Evolutionary conservation across 169 alveolate species (phyloP).

Genomic region (Eimeria necatrix): DNA sequence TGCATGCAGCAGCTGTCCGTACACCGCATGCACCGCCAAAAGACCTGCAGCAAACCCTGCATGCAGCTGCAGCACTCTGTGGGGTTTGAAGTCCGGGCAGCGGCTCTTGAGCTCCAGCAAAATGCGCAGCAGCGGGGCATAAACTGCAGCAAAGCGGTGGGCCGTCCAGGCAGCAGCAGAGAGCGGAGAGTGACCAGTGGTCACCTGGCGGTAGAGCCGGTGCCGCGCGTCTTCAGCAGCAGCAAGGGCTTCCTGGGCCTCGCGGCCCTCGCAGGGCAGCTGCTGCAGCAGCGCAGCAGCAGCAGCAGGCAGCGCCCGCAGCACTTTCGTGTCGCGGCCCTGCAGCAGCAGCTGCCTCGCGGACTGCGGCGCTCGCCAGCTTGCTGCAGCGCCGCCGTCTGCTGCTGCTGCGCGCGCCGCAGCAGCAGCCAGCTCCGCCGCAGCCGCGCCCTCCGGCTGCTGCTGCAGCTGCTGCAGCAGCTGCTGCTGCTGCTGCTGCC

Average conservation of each 20-base stretch:
- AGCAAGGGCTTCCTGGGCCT: slow-evolving; percentile 80
- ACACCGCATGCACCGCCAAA: slow-evolving; percentile 26
- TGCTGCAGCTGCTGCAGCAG: slow-evolving; percentile 5
- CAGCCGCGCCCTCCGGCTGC: slow-evolving; percentile 5
- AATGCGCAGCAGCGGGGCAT: slow-evolving; percentile 88
- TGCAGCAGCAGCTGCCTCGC: not conserved
- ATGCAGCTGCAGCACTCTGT: slow-evolving; percentile 52
- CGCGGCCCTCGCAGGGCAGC: slow-evolving; percentile 13
- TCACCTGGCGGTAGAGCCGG: slow-evolving; percentile 32
- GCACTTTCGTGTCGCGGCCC: slow-evolving; percentile 36
- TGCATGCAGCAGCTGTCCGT: slow-evolving; percentile 3
- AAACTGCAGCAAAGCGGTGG: slow-evolving; percentile 90
- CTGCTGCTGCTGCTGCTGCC: not conserved
- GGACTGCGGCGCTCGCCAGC: not conserved
- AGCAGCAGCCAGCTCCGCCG: not conserved
- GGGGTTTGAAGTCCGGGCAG: slow-evolving; percentile 80
- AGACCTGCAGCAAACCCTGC: slow-evolving; percentile 81
- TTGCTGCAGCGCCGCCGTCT: not conserved
- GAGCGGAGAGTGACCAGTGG: slow-evolving; percentile 83
- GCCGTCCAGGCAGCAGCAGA: slow-evolving; percentile 89
- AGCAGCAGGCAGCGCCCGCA: slow-evolving; percentile 71
- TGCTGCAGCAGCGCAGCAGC: not conserved
- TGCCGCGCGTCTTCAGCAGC: slow-evolving; percentile 76
- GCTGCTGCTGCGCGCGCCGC: slow-evolving; percentile 20
- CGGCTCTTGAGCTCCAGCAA: slow-evolving; percentile 85